Base-by-base conservation (phyloP, 768 basidiomycete species). In the Lactarius pseudohatsudake region DNA sequence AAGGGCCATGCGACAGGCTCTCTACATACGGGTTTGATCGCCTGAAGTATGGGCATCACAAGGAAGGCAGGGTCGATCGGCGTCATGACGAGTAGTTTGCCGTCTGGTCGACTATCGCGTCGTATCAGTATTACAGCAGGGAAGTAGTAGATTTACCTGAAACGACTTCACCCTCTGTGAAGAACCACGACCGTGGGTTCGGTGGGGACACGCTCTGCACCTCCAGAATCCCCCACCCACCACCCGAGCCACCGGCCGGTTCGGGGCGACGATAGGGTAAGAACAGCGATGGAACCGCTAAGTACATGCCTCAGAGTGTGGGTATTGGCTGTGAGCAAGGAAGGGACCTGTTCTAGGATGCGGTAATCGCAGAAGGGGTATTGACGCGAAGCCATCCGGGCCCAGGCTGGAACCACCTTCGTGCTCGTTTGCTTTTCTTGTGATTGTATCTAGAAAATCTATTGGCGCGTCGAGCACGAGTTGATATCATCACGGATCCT, bases 1-100 rank as follows among this genome's bases (percentile, higher is more conserved):
- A 32, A 58, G 16, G 26, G 28, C 62, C 43, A 72, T 26, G 0
- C 15, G 6, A 40, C 5, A 62, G 40, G 34, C 34, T 3, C 53
- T 9, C n/a, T 20, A 61, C 78, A 47, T 75, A 90, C 91, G 40
- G 82, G 78, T 64, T 80, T 77, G 3, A 82, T 74, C 15, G 80
- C 74, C 65, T 82, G 77, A 26, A 96, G 76, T 28, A 96, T 77
- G 2, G 89, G 87, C 67, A 95, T 79, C 38, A 96, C 78, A 6
- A 96, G 82, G 73, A 94, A 94, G 0, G 84, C 77, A 1, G 93
- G 92, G 73, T 97, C 94, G 43, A 96, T 79, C 1, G 90, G 89
- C 2, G 91, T 92, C 81, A 96, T 85, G 11, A 94, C 72, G 4
- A 96, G 79, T 15, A 97, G 81, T 70, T 85, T 90, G 30, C 94